Evolutionary conservation across 768 basidiomycete genomes (phyloP).

Genomic region (Termitomyces sp.): DNA sequence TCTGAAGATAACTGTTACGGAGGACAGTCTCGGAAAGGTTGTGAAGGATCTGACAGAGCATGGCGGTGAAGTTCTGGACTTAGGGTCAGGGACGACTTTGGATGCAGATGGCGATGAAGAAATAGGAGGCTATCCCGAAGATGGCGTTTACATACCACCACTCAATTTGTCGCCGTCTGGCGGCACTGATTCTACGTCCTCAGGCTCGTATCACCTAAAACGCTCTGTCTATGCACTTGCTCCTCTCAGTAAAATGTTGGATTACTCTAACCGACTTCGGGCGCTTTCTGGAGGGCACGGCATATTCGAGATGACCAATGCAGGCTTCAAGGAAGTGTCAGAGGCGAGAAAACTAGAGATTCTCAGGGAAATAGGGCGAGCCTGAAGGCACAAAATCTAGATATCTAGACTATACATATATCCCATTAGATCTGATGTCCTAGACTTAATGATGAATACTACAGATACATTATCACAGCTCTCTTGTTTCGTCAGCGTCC

Average conservation of each 20-base stretch:
- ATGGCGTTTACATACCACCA: constrained; percentile 75
- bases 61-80: constrained; percentile 73
- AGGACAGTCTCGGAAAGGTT: constrained; percentile 69
- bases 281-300: constrained; percentile 83
- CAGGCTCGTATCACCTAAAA: constrained; percentile 39
- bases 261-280: constrained; percentile 75
- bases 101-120: constrained; percentile 33
- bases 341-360: constrained; percentile 66
- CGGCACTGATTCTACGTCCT: constrained; percentile 22
- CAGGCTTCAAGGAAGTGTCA: constrained; percentile 72
- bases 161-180: constrained; percentile 73
- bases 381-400: constrained; percentile 29
- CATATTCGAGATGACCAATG: constrained; percentile 71
- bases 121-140: constrained; percentile 46
- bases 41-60: constrained; percentile 84
- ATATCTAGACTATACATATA: not conserved
- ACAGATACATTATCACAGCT: constrained; percentile 36
- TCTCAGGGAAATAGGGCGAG: constrained; percentile 73
- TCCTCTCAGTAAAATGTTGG: constrained; percentile 78
- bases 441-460: constrained; percentile 5
- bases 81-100: constrained; percentile 42
- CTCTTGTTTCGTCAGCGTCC: constrained; percentile 76
- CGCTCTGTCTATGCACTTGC: constrained; percentile 70
- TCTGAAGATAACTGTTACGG: constrained; percentile 64
- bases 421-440: not conserved